Evolutionary conservation across 2,329 filamentous ascomycete species (phyloP).

Genomic region (Penicillium concentricum): DNA sequence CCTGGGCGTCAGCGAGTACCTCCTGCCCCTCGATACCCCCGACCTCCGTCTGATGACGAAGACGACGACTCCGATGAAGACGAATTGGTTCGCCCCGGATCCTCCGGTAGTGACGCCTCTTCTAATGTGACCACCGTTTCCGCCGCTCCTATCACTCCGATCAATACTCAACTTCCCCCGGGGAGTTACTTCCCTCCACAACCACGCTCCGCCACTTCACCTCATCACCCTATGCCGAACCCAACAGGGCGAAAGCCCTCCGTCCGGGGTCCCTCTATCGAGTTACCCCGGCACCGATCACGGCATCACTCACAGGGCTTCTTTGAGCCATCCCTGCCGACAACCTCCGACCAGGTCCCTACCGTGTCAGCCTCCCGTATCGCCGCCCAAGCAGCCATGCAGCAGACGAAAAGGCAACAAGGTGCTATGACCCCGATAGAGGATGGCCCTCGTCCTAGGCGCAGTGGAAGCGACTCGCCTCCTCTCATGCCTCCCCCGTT

Average conservation of each 20-base stretch:
- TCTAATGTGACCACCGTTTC: conserved; percentile 47
- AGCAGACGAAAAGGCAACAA: conserved; percentile 58
- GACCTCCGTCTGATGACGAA: conserved; percentile 22
- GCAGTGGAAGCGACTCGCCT: conserved; percentile 37
- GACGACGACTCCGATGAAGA: conserved; percentile 31
- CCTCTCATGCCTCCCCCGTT: conserved; percentile 31
- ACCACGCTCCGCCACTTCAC: conserved; percentile 31
- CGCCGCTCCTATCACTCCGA: conserved; percentile 39
- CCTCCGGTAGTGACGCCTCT: conserved; percentile 50
- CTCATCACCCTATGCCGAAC: conserved; percentile 39
- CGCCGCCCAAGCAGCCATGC: conserved; percentile 66
- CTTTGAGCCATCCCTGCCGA: conserved; percentile 64
- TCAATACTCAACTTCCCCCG: conserved; percentile 27
- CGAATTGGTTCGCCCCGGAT: conserved; percentile 39
- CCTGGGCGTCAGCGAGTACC: conserved; percentile 19
- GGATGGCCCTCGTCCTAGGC: conserved; percentile 25
- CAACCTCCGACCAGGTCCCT: conserved; percentile 48
- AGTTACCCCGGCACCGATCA: conserved; percentile 43
- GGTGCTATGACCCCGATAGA: conserved; percentile 47
- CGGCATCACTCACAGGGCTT: conserved; percentile 64
- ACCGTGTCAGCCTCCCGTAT: conserved; percentile 61
- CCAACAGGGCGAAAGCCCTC: conserved; percentile 39
- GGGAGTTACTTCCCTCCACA: conserved; percentile 24
- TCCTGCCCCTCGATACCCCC: conserved; percentile 15
- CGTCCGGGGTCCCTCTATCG: conserved; percentile 36